Base-by-base conservation (phyloP, 2,329 filamentous ascomycete species). In the Alternaria rosae region DNA sequence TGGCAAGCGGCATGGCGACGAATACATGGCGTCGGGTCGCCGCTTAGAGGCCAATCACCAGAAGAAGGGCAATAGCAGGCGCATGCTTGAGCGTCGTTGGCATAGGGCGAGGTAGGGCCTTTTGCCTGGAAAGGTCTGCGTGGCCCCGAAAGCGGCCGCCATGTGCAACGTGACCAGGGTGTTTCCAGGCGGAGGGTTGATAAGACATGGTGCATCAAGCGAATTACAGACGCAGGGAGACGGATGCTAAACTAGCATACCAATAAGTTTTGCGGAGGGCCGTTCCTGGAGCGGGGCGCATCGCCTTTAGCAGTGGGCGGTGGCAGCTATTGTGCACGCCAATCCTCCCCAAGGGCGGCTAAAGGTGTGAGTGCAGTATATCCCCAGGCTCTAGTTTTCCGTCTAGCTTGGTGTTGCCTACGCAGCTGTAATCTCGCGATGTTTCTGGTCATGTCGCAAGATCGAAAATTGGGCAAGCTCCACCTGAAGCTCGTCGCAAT, bases 1-100 rank as follows among this genome's bases (percentile, higher is more conserved):
- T 70, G 70, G 75, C 76, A 76, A 77, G 76, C 71, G 76, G 75
- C 74, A 70, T 73, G 65, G 71, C 70, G 65, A 54, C 64, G 68
- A 71, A 68, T 67, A 71, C 65, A 72, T 69, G 70, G 73, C 68
- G 70, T 72, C 69, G 70, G 68, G 65, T 71, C 62, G 61, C 42
- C 66, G 68, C 64, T 50, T 60, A 64, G 38, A 44, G 52, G 54
- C 76, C 75, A 78, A 78, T 78, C 63, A 75, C 53, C 52, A 30
- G 35, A 21, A 45, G 42, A 50, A 60, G 45, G 57, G 67, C 64
- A 64, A 65, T 59, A 59, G 55, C 60, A 59, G 57, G 58, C 59
- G 66, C 63, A 70, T 64, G 67, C 69, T 62, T 67, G 68, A 69
- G 66, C 60, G 55, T 45, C 45, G 58, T 54, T 54, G 66, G 70